Evolutionary conservation across 306 rosid species (phyloP).

Genomic region (Prunus kanzakura): DNA sequence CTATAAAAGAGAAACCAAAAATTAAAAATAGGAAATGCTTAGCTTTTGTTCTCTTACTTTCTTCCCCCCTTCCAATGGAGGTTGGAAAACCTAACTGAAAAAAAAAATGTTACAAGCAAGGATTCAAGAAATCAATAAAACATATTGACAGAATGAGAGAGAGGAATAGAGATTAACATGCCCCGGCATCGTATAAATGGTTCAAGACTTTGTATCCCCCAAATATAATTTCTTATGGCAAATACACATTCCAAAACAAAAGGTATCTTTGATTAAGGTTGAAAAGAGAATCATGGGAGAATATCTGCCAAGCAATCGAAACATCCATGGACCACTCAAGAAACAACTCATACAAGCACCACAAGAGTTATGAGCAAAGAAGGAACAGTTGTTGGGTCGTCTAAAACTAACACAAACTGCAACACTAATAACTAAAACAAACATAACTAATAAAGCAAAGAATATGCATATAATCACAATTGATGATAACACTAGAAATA

Average conservation of each 20-base stretch:
- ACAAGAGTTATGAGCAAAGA: background rate
- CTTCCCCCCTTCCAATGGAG: background rate
- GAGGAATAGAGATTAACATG: background rate
- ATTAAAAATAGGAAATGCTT: background rate
- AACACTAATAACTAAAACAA: background rate
- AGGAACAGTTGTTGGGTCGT: background rate
- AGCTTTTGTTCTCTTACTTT: background rate
- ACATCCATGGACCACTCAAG: too few species aligned
- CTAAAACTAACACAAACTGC: background rate
- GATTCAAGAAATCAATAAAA: background rate
- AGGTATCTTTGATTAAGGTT: background rate
- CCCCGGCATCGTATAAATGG: background rate
- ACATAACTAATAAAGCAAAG: background rate
- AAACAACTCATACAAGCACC: too few species aligned
- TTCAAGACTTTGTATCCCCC: background rate
- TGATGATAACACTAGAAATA: background rate
- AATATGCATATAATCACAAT: background rate
- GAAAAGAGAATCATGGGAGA: background rate
- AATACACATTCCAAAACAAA: background rate
- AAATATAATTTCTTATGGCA: background rate
- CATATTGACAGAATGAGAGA: background rate
- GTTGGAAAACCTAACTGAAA: background rate
- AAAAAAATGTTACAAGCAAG: background rate
- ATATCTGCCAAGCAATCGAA: too few species aligned
- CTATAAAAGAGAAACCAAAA: conserved; percentile 37